Evolutionary conservation across 208 protist species (phyloP), one percentile per base, ranked within the genome.

Genomic region (Trypanosoma cruzi): DNA sequence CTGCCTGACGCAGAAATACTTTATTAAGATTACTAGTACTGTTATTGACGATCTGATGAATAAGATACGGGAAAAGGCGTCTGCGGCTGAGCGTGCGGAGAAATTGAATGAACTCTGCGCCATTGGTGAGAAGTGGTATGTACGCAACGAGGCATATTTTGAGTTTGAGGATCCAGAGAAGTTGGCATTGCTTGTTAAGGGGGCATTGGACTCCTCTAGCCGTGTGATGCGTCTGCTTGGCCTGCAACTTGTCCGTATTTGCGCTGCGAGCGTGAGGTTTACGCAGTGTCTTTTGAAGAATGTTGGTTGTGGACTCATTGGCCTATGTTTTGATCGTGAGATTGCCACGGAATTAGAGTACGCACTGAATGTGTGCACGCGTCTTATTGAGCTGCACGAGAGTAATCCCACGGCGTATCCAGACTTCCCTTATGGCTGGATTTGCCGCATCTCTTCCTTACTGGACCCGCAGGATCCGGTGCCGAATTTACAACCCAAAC

Each of bases 211-310:
- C 24, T 94, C 88, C 14, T 81, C 82, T 16, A 96, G 92, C 59
- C 77, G 80, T 13, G 79, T 95, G 49, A 74, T 92, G 58, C 86
- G 92, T 14, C 67, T 96, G 66, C 81, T 96, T 40, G 92, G 86
- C 0, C 67, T 95, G 77, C 87, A 83, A 31, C 65, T 93, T 37
- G 57, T 73, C 8, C 77, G 65, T 32, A 68, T 92, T 31, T 94
- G 77, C 58, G 64, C 80, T 0, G 85, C 80, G 31, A 84, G 77
- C 68, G 76, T 66, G 53, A 49, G 32, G 26, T 95, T 94, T 64
- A 55, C 86, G 31, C 68, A 66, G 13, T 48, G 49, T 49, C 31
- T 80, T 84, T 56, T 68, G 73, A 26, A 63, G 59, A 20, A 59
- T 24, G 4, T 72, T 64, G 72, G 74, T 71, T 40, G 66, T 82